Percentiles rank a stretch among this genome's conserved stretches.
These are phyloP conservation scores for Podospora bellae-mahoneyi DNA, from an alignment of 495 filamentous ascomycete genomes.

Conservation along the genomic window DNA sequence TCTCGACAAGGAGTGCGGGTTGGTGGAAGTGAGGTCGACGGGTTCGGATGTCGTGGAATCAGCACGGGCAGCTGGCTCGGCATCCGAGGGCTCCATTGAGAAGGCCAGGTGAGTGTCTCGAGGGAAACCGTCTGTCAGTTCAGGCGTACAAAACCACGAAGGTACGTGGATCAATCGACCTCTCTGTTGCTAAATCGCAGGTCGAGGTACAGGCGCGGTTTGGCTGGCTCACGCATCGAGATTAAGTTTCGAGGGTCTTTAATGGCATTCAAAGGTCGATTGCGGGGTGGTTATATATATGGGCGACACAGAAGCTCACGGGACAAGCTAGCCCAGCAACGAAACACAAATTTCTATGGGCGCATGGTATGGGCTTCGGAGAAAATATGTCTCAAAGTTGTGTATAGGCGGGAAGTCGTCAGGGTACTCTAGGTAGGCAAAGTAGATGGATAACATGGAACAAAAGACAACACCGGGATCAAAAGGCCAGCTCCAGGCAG, in stretches of 20 bases:
- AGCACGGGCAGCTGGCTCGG: slow-evolving; percentile 18
- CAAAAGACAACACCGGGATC: neutral
- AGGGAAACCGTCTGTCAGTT: neutral
- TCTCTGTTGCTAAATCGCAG: neutral
- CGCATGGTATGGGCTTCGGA: neutral
- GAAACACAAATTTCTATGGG: neutral
- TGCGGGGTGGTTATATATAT: neutral
- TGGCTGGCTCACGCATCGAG: neutral
- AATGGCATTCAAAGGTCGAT: neutral
- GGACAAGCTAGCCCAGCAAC: neutral
- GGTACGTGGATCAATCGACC: neutral
- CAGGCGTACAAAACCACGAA: no score
- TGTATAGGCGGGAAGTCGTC: neutral
- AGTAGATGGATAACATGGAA: neutral
- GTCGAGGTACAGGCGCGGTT: neutral
- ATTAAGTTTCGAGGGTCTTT: neutral
- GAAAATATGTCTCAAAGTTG: neutral
- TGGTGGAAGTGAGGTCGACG: slow-evolving; percentile 36
- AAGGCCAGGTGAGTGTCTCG: neutral
- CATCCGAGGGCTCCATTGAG: slow-evolving; percentile 31
- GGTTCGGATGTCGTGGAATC: slow-evolving; percentile 35
- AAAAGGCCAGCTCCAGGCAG: neutral
- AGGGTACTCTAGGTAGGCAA: neutral
- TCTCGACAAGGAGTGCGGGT: slow-evolving; percentile 45
- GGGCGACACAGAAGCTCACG: neutral